phyloP scores from a whole-genome alignment of 2,329 filamentous ascomycete genomes.

The Didymella exigua region DNA sequence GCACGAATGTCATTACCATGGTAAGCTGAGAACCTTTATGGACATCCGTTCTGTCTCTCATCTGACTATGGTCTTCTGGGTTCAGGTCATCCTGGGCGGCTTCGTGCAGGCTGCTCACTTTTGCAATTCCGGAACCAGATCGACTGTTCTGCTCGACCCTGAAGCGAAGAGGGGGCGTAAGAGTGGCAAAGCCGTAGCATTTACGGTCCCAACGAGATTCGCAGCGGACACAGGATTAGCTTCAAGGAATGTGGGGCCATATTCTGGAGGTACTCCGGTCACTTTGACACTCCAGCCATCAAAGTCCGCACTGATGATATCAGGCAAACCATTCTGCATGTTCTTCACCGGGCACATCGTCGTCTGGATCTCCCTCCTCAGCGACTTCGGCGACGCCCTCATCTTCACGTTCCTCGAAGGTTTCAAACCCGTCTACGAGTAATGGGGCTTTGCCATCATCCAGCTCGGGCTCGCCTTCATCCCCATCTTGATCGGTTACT shows the following conservation, averaged over 20 bases:
- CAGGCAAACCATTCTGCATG: slow-evolving; percentile 66
- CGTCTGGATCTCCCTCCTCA: slow-evolving; percentile 70
- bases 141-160: slow-evolving; percentile 74
- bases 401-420: slow-evolving; percentile 80
- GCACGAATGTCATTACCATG: slow-evolving; percentile 63
- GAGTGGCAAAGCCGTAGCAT: slow-evolving; percentile 62
- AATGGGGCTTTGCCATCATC: slow-evolving; percentile 67
- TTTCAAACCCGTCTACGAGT: slow-evolving; percentile 68
- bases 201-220: slow-evolving; percentile 72
- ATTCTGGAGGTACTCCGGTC: slow-evolving; percentile 49
- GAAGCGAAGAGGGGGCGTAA: slow-evolving; percentile 76
- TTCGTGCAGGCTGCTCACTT: slow-evolving; percentile 70
- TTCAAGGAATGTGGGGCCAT: slow-evolving; percentile 55
- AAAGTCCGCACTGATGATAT: too few species aligned
- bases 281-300: too few species aligned
- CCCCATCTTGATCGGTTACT: slow-evolving; percentile 69
- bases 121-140: slow-evolving; percentile 73
- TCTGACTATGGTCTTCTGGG: slow-evolving; percentile 72
- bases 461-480: slow-evolving; percentile 67
- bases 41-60: slow-evolving; percentile 30
- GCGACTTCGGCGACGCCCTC: slow-evolving; percentile 74
- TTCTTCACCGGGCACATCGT: slow-evolving; percentile 77
- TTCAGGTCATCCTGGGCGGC: slow-evolving; percentile 78
- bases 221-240: slow-evolving; percentile 45
- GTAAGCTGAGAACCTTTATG: neutral